Percentiles rank a stretch among this genome's conserved stretches.
phyloP scores from a whole-genome alignment of 441 rosid species.

The Croton setiger region DNA sequence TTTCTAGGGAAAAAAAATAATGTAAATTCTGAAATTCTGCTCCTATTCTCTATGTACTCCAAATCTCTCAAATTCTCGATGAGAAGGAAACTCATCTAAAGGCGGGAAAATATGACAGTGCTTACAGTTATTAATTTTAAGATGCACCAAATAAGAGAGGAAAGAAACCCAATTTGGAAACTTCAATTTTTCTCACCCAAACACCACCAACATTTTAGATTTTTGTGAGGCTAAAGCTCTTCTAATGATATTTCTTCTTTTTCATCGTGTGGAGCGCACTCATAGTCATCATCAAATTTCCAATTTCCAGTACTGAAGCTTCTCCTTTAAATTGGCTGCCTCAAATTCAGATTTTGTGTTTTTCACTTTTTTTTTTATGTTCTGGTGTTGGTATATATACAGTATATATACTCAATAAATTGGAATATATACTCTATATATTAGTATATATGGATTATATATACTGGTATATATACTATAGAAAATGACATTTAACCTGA shows the following conservation, averaged over 20 bases:
- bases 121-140: background rate
- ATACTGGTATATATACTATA: too few species aligned
- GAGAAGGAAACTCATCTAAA: constrained; percentile 12
- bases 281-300: background rate
- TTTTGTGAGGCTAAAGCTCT: constrained; percentile 17
- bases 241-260: background rate
- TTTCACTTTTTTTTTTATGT: too few species aligned
- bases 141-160: background rate
- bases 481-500: too few species aligned
- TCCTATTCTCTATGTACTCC: constrained; percentile 17
- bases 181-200: constrained; percentile 2
- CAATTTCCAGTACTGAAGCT: too few species aligned
- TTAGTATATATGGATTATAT: too few species aligned
- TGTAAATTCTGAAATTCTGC: background rate
- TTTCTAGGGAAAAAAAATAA: constrained; percentile 8
- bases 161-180: constrained; percentile 23
- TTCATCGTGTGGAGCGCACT: background rate
- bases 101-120: constrained; percentile 6
- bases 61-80: background rate
- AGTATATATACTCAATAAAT: too few species aligned
- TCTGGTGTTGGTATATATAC: too few species aligned
- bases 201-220: constrained; percentile 7
- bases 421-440: too few species aligned
- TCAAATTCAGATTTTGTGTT: too few species aligned
- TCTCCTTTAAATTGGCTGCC: too few species aligned